Percentiles rank a stretch among this genome's conserved stretches.
Conservation (phyloP, 1,284 basidiomycete genomes). For the Boletellus deceptivus region DNA sequence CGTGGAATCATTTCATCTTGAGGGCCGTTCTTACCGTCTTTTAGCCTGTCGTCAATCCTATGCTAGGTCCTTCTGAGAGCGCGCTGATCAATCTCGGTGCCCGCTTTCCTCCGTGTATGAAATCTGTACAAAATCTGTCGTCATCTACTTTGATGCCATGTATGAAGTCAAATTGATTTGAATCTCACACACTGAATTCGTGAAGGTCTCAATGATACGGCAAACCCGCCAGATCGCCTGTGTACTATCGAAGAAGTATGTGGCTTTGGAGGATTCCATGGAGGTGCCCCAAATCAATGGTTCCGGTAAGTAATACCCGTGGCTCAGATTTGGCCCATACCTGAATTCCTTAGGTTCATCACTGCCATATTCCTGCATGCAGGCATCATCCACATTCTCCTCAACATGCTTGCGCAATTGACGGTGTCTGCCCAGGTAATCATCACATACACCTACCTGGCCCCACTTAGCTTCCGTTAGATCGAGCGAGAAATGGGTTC, state of each 20-base stretch:
- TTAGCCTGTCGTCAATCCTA: slow-evolving; percentile 81
- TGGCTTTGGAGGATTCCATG: slow-evolving; percentile 83
- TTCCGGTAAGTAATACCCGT: slow-evolving; percentile 54
- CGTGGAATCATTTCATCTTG: slow-evolving; percentile 13
- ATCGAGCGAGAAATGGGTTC: slow-evolving; percentile 88
- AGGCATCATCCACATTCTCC: slow-evolving; percentile 81
- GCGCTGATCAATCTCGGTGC: slow-evolving; percentile 90
- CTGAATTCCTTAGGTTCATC: slow-evolving; percentile 59
- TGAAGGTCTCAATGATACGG: slow-evolving; percentile 71
- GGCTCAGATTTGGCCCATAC: slow-evolving; percentile 5
- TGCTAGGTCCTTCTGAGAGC: slow-evolving; percentile 86
- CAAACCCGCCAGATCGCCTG: slow-evolving; percentile 63
- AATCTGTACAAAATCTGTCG: slow-evolving; percentile 61
- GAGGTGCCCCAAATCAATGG: slow-evolving; percentile 75
- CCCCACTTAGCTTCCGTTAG: slow-evolving; percentile 36
- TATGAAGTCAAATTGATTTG: slow-evolving; percentile 32
- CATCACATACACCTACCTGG: slow-evolving; percentile 1
- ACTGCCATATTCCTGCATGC: slow-evolving; percentile 90
- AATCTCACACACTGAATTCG: slow-evolving; percentile 6
- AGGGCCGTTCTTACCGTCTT: slow-evolving; percentile 3
- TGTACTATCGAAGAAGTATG: slow-evolving; percentile 86
- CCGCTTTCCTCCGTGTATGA: slow-evolving; percentile 91
- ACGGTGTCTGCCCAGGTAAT: slow-evolving; percentile 74
- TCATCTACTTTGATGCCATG: slow-evolving; percentile 64
- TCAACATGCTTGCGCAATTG: slow-evolving; percentile 90